Evolutionary conservation across 208 protist species (phyloP).

Genomic region (Giardia muris): DNA sequence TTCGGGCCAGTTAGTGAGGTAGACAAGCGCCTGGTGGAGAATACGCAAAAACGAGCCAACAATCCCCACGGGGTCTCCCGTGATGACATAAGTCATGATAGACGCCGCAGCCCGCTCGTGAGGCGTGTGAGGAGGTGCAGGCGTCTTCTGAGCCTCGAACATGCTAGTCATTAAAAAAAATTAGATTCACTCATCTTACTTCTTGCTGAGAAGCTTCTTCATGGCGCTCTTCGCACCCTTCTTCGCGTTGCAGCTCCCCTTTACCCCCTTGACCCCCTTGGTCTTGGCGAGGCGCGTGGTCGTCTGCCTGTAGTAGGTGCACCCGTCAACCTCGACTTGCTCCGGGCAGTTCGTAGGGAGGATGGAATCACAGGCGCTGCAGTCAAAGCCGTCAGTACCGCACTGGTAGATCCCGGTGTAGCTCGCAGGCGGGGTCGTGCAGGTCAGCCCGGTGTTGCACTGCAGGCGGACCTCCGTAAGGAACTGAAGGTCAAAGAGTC

Average conservation of each 20-base stretch:
- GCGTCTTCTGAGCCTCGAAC: no score
- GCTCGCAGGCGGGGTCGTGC: background rate
- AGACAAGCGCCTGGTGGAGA: no score
- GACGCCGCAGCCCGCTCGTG: no score
- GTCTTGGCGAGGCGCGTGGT: background rate
- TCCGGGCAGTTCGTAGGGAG: background rate
- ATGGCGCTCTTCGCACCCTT: no score
- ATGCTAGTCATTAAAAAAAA: no score
- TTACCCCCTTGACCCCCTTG: background rate
- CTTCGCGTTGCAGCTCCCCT: background rate
- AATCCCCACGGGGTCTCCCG: no score
- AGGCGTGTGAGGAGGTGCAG: no score
- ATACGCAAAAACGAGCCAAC: no score
- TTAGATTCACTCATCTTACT: no score
- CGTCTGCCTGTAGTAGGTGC: conserved; percentile 1
- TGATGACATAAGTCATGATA: no score
- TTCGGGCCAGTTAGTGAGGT: no score
- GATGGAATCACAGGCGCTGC: background rate
- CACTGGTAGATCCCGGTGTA: background rate
- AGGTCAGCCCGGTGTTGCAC: conserved; percentile 23
- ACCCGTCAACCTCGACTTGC: background rate
- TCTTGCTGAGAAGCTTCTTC: no score
- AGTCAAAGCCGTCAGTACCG: background rate
- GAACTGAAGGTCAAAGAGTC: background rate
- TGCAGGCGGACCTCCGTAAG: background rate